Conservation (phyloP, 345 rosid genomes). For the Zanthoxylum bungeanum region DNA sequence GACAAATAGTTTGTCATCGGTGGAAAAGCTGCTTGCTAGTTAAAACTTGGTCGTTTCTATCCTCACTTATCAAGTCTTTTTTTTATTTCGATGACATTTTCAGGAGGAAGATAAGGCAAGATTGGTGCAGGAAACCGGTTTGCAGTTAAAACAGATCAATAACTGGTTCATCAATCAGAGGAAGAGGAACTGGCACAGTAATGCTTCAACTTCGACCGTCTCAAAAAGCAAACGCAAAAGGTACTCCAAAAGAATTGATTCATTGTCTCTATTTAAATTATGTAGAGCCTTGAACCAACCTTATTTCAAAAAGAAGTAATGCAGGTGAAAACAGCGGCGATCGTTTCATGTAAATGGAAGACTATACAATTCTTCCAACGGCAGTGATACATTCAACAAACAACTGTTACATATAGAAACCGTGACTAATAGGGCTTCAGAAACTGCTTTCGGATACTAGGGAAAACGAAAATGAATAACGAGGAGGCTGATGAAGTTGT, state of each 20-base stretch:
- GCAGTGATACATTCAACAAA: slow-evolving; percentile 11
- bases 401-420: slow-evolving; percentile 9
- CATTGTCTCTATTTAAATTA: neutral
- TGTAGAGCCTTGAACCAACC: slow-evolving; percentile 43
- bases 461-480: too few relatives aligned
- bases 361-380: neutral
- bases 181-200: slow-evolving; percentile 97
- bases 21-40: too few relatives aligned
- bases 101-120: slow-evolving; percentile 99
- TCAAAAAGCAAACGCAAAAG: slow-evolving; percentile 90
- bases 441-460: too few relatives aligned
- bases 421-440: too few relatives aligned
- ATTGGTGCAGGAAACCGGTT: slow-evolving; percentile 93
- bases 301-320: slow-evolving; percentile 59
- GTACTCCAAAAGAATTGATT: slow-evolving; percentile 30
- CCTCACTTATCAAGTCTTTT: too few relatives aligned
- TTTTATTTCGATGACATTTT: slow-evolving; percentile 3
- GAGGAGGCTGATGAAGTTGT: slow-evolving; percentile 7
- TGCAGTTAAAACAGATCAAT: slow-evolving; percentile 95
- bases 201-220: slow-evolving; percentile 77
- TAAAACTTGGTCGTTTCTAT: too few relatives aligned
- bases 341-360: slow-evolving; percentile 45
- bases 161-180: slow-evolving; percentile 99
- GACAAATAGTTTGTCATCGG: too few relatives aligned
- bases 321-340: slow-evolving; percentile 84